Evolutionary conservation across 1,139 yeast species (phyloP), one percentile per base, ranked within the genome.

Genomic region (Komagataea norvegica): DNA sequence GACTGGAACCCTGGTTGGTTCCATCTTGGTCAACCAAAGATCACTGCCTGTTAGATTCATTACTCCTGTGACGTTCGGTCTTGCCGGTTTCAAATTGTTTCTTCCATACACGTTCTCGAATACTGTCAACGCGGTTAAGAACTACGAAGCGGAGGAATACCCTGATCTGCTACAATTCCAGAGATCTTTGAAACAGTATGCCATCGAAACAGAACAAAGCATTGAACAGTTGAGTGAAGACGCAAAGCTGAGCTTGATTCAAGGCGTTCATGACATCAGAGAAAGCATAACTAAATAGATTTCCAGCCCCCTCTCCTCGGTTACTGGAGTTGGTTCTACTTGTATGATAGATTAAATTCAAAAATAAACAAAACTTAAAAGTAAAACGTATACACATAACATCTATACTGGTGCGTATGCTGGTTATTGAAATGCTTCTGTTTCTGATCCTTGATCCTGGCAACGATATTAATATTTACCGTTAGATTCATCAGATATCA

Each of bases 1-100:
- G 34, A 77, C 84, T 1, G 62, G 70, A 4, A 60, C 79, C 3
- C 67, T 79, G 44, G 55, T 76, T 1, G 81, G 83, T 9, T 74
- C 82, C 4, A 72, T 79, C 42, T 46, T 74, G 28, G 74, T 66
- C 14, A 66, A 68, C 45, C 68, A 63, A 43, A 64, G 72, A 46
- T 52, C 68, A 3, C 56, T 76, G 6, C 74, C 75, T 1, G 31
- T 72, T 10, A 65, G 85, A 46, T 72, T 76, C 45, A 31, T 68
- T 3, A 58, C 74, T 2, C 84, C 85, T 2, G 41, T 71, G 11
- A 38, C 63, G 0, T 66, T 75, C 48, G 82, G 79, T 13, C 56
- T 67, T 11, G 68, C 57, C 11, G 62, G 76, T 2, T 57, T 59
- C 45, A 55, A 50, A 27, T 48, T 55, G 17, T 51, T 61, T 45